phyloP scores from a whole-genome alignment of 352 stramenopile species.

The Phytophthora tubulina region DNA sequence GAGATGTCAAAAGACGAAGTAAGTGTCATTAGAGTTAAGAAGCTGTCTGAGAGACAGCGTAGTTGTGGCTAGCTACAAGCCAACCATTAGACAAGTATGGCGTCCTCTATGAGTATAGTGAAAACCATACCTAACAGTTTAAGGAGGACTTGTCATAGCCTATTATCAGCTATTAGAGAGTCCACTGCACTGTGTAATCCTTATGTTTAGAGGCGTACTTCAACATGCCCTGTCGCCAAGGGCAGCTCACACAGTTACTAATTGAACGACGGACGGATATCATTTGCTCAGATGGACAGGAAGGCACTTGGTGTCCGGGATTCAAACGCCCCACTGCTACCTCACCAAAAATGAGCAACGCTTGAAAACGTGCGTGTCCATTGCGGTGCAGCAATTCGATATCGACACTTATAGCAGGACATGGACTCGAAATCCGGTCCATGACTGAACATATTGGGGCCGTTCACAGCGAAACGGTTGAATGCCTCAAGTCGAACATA shows the following conservation, averaged over 20 bases:
- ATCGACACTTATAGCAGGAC: constrained; percentile 18
- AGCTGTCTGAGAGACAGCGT: no score
- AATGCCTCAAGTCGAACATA: constrained; percentile 29
- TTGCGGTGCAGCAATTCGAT: constrained; percentile 16
- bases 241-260: constrained; percentile 28
- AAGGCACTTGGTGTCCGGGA: background rate
- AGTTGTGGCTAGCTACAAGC: no score
- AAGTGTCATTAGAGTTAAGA: no score
- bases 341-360: constrained; percentile 25
- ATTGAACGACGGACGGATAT: constrained; percentile 29
- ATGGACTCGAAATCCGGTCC: constrained; percentile 17
- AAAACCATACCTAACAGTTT: no score
- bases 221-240: no score
- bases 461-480: constrained; percentile 22
- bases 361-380: constrained; percentile 1
- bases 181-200: no score
- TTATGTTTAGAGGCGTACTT: no score
- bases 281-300: constrained; percentile 21
- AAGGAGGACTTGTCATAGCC: no score
- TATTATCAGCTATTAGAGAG: no score
- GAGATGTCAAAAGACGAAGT: no score
- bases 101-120: no score
- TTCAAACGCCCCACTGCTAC: constrained; percentile 12
- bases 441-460: constrained; percentile 28
- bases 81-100: no score